Conservation (phyloP, 2,329 filamentous ascomycete genomes). For the Epichloe glyceriae region DNA sequence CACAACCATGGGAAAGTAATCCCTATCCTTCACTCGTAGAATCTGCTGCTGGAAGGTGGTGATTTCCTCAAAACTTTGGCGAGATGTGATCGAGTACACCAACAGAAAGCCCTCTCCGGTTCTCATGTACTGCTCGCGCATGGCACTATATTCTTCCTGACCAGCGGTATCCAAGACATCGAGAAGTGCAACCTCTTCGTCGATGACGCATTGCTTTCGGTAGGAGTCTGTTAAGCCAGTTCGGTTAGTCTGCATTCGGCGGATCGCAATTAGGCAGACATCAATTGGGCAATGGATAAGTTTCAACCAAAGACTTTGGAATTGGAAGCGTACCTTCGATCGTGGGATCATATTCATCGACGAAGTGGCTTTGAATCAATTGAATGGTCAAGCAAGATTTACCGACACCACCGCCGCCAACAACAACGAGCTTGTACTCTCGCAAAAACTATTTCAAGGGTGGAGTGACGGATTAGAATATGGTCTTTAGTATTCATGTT, state of each 20-base stretch:
- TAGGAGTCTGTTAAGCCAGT: slow-evolving; percentile 69
- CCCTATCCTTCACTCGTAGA: slow-evolving; percentile 96
- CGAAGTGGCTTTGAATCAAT: slow-evolving; percentile 90
- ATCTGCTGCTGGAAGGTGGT: slow-evolving; percentile 99
- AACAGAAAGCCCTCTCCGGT: slow-evolving; percentile 96
- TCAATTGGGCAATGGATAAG: not conserved
- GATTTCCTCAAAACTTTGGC: slow-evolving; percentile 97
- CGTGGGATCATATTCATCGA: slow-evolving; percentile 98
- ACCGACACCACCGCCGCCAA: slow-evolving; percentile 94
- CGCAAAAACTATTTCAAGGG: slow-evolving; percentile 52
- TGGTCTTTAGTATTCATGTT: not conserved
- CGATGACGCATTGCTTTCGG: slow-evolving; percentile 98
- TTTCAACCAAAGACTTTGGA: not conserved
- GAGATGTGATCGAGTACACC: slow-evolving; percentile 95
- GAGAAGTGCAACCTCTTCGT: slow-evolving; percentile 93
- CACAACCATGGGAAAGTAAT: slow-evolving; percentile 98
- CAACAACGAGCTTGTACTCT: slow-evolving; percentile 94
- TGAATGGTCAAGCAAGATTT: slow-evolving; percentile 99
- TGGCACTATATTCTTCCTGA: slow-evolving; percentile 97
- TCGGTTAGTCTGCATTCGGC: not conserved
- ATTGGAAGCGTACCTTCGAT: slow-evolving; percentile 62
- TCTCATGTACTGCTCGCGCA: slow-evolving; percentile 99
- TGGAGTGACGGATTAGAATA: not conserved
- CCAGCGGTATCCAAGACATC: slow-evolving; percentile 97
- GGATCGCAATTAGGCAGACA: not conserved